phyloP scores from a whole-genome alignment of 75 land plant species.

The Pseudotsuga menziesii region DNA sequence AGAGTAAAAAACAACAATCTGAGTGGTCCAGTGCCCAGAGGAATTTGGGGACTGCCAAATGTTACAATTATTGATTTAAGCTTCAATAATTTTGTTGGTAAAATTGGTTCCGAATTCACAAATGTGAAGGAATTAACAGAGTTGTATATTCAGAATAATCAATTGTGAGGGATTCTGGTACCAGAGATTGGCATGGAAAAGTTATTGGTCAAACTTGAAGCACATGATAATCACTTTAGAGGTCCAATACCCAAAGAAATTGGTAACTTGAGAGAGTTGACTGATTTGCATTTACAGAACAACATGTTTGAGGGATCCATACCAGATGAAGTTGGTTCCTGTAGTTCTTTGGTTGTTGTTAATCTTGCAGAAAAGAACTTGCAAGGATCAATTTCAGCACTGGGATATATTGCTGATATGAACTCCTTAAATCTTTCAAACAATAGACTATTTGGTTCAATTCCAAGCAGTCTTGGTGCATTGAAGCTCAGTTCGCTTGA shows the following conservation, averaged over 20 bases:
- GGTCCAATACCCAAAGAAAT: slow-evolving; percentile 29
- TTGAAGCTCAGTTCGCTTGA: slow-evolving; percentile 26
- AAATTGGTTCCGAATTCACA: slow-evolving; percentile 37
- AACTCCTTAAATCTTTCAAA: slow-evolving; percentile 23
- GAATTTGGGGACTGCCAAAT: slow-evolving; percentile 74
- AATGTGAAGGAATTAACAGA: slow-evolving; percentile 18
- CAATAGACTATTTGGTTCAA: slow-evolving; percentile 22
- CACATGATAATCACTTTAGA: slow-evolving; percentile 16
- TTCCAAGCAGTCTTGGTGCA: slow-evolving; percentile 18
- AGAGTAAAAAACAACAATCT: slow-evolving; percentile 38
- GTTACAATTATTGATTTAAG: slow-evolving; percentile 50
- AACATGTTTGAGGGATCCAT: slow-evolving; percentile 26
- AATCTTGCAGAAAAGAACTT: slow-evolving; percentile 30
- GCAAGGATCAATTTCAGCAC: slow-evolving; percentile 21
- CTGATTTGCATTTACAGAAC: slow-evolving; percentile 14
- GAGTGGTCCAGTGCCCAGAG: slow-evolving; percentile 64
- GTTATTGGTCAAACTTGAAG: slow-evolving; percentile 15
- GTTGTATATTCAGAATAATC: slow-evolving; percentile 27
- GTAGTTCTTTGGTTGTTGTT: slow-evolving; percentile 19
- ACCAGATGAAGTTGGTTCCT: slow-evolving; percentile 26
- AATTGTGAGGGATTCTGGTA: slow-evolving; percentile 20
- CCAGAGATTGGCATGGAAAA: slow-evolving; percentile 13
- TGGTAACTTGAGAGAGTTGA: slow-evolving; percentile 18
- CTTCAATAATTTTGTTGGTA: slow-evolving; percentile 57
- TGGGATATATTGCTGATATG: slow-evolving; percentile 16